Base-by-base conservation (phyloP, 2,329 filamentous ascomycete genomes). In the Spiromastix sp. region DNA sequence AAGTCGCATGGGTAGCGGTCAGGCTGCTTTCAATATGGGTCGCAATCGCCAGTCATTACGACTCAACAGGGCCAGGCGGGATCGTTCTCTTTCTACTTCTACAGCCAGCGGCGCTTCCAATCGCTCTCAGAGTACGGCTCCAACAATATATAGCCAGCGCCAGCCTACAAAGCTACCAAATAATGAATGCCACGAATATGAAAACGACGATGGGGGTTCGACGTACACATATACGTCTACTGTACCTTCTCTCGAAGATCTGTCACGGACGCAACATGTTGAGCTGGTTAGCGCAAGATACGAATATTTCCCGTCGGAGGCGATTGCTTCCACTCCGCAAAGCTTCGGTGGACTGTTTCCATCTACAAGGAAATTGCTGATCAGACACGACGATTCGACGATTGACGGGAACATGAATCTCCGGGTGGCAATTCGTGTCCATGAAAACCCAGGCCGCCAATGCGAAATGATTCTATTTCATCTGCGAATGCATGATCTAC, bases 331-430 rank as follows among this genome's bases (percentile, higher is more conserved):
- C 2, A 87, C 80, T 1, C 81, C 89, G 3, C 70, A 79, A 39
- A 80, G 87, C 46, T 96, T 96, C 56, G 79, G 78, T 17, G 72
- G 79, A 36, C 72, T 93, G 35, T 98, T 95, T 57, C 89, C 91
- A 8, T 93, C 87, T 6, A 72, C 79, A 46, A 77, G 85, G 55
- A 75, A 83, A 37, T 65, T 96, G 34, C 75, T 76, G 22, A 85
- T 98, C 51, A 77, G 82, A 18, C 89, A 96, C 55, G 91, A 96
- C 55, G 85, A 95, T 59, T 77, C 84, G 32, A 91, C 86, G 0
- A 63, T 79, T 3, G 89, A 98, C 55, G 89, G 89, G 22, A 94
- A 95, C 67, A 93, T 95, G 85, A 96, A 96, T 55, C 70, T 98
- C 38, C 79, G 87, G 20, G 71, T 96, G 39, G 87, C 94, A 55